These are phyloP conservation scores for Potentilla sterilis DNA, from an alignment of 306 rosid genomes.

Conservation along the genomic window DNA sequence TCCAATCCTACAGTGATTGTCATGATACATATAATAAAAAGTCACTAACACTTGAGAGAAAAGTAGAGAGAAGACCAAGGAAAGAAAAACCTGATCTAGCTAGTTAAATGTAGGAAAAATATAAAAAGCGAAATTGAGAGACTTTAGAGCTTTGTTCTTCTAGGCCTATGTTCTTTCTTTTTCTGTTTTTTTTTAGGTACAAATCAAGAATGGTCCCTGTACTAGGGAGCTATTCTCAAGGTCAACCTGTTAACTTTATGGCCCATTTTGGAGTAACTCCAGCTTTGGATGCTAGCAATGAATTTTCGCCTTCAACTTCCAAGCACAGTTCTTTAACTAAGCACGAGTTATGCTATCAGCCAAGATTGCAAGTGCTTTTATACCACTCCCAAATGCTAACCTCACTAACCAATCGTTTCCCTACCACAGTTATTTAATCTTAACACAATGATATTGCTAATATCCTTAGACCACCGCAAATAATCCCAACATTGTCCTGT, in stretches of 20 bases:
- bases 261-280: too few species aligned
- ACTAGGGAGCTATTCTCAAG: background rate
- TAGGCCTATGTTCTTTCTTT: background rate
- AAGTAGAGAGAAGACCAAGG: background rate
- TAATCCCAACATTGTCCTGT: background rate
- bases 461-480: background rate
- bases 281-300: background rate
- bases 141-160: background rate
- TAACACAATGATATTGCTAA: background rate
- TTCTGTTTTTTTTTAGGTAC: background rate
- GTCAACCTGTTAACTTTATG: background rate
- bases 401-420: background rate
- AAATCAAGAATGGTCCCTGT: background rate
- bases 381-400: background rate
- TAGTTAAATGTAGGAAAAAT: background rate
- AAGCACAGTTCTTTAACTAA: background rate
- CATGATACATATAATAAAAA: background rate
- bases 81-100: background rate
- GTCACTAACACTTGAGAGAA: background rate
- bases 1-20: constrained; percentile 55
- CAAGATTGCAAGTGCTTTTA: background rate
- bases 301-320: background rate
- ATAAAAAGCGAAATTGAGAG: background rate
- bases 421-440: background rate
- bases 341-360: background rate